Base-by-base conservation (phyloP, 495 filamentous ascomycete species). In the Clohesyomyces aquaticus region DNA sequence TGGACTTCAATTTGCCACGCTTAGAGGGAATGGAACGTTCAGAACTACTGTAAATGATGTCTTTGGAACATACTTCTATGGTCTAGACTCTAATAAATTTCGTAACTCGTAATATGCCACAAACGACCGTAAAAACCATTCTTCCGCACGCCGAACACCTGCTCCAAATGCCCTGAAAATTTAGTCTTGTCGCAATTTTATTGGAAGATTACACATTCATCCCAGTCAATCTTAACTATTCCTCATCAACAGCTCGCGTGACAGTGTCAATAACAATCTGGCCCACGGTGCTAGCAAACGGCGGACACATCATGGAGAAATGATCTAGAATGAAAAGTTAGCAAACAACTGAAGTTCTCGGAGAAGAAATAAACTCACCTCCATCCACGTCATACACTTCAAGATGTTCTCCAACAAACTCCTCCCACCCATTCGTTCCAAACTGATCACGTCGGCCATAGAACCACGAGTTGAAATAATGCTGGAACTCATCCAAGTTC, bases 371-470 rank as follows among this genome's bases (percentile, higher is more conserved):
- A 41, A 52, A 57, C 61, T 14, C 21, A 64, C 61, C 48, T 51
- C 62, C 62, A 45, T 66, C 63, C 27, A 66, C 63, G 45, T 35
- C 48, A 41, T 61, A 48, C 46, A 66, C 63, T 10, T 16, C 12
- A 55, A 66, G 23, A 19, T 46, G 32, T 16, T 66, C 57, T 21
- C 63, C 63, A 22, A 66, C 29, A 23, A 55, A 48, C 4, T 35
- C 35, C 48, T 66, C 63, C 63, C 63, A 61, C 48, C 63, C 63
- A 48, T 66, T 66, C 25, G 57, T 61, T 27, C 57, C 63, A 61
- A 66, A 66, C 32, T 66, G 46, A 14, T 55, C 35, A 42, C 63
- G 63, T 32, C 52, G 43, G 10, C 63, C 63, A 55, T 60, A 66
- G 49, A 66, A 66, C 63, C 63, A 66, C 26, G 48, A 60, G 23